Evolutionary conservation across 225 moss, liverwort and hornwort genomes (phyloP), one percentile per base, ranked within the genome.

Genomic region (Thuidium tamariscinum): DNA sequence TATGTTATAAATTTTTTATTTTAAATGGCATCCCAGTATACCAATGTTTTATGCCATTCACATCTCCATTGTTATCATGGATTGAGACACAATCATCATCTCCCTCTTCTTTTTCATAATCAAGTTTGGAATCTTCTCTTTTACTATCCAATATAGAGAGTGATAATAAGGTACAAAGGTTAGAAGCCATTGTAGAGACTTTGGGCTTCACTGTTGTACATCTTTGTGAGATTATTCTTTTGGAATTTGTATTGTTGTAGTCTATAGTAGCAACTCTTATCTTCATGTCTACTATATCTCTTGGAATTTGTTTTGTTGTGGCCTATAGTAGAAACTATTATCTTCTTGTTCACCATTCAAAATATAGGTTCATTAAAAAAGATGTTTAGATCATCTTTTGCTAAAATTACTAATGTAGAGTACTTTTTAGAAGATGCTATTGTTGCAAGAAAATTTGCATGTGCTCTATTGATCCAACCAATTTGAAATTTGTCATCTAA

Each of bases 341-440:
- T 22, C 11, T 22, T 22, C 2, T 22, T 37, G 7, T 12, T 22
- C 22, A 37, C 22, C 0, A 0, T 22, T 37, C 0, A 6, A 0
- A 37, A 21, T 0, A 0, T 36, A 2, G 37, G 0, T 36, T 66
- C 12, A 37, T 21, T 66, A 11, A 21, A n/a, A 12, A 66, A 6
- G 5, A 36, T 21, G 21, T 66, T 3, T 37, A 21, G 37, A 67
- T 15, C 37, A 66, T 7, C 36, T 66, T 67, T 22, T 37, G 37
- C 7, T 7, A 36, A 37, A 37, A 13, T 4, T 7, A 4, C 34
- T 0, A 13, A 0, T 20, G 7, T 37, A 67, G 4, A 67, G 2
- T 37, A 2, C 37, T 37, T 37, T 37, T 2, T 6, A 7, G 4
- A 2, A 67, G 22, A 67, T 67, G 67, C 13, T 67, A 67, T 37